phyloP scores from a whole-genome alignment of 2,329 filamentous ascomycete genomes.

The Clonostachys chloroleuca region DNA sequence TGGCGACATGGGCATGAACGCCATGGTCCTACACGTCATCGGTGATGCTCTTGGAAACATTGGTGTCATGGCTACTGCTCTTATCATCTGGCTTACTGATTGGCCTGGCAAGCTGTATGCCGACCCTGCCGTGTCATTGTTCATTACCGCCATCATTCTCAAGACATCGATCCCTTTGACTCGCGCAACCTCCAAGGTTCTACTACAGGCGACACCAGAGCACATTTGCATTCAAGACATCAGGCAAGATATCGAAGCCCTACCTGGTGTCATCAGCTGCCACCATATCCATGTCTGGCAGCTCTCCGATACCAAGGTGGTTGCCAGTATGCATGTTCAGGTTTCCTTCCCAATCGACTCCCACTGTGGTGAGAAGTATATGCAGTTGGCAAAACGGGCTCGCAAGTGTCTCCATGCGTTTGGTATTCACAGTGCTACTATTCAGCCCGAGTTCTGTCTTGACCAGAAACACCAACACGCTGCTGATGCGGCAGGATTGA shows the following conservation, averaged over 20 bases:
- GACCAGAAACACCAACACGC: conserved; percentile 38
- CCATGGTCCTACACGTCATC: conserved; percentile 71
- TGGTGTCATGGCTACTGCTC: conserved; percentile 76
- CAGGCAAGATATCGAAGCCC: conserved; percentile 80
- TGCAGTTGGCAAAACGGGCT: conserved; percentile 80
- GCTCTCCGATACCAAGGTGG: conserved; percentile 87
- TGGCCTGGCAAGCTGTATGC: conserved; percentile 82
- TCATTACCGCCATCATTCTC: conserved; percentile 82
- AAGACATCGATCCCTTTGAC: conserved; percentile 75
- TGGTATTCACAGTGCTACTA: conserved; percentile 94
- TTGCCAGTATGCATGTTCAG: conserved; percentile 91
- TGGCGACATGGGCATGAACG: conserved; percentile 92
- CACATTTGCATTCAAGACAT: conserved; percentile 87
- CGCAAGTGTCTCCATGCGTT: conserved; percentile 89
- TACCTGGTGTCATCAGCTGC: conserved; percentile 83
- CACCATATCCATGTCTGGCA: conserved; percentile 99
- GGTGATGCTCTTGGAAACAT: conserved; percentile 85
- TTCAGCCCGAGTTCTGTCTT: conserved; percentile 84
- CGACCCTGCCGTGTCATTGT: conserved; percentile 85
- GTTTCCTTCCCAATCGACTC: conserved; percentile 86
- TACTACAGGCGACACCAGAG: conserved; percentile 89
- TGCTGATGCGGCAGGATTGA: conserved; percentile 22
- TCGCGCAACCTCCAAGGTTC: conserved; percentile 76
- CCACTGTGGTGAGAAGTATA: conserved; percentile 75
- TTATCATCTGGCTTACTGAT: conserved; percentile 87